phyloP scores from a whole-genome alignment of 257 asterid genomes.

The Solanum peruvianum region DNA sequence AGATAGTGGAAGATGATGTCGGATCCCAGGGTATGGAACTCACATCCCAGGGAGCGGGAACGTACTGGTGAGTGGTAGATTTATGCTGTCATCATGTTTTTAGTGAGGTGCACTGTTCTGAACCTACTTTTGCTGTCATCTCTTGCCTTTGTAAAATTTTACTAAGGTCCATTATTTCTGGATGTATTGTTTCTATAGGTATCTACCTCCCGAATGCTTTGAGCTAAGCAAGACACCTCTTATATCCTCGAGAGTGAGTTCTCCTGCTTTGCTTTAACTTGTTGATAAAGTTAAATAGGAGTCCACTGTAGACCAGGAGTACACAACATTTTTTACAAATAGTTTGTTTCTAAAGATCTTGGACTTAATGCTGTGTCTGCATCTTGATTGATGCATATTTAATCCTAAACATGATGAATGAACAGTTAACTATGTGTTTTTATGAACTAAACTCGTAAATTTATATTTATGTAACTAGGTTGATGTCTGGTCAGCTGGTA shows the following conservation, averaged over 20 bases:
- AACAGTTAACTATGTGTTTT: neutral
- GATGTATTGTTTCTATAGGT: conserved; percentile 37
- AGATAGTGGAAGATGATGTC: conserved; percentile 94
- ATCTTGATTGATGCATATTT: neutral
- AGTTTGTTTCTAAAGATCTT: neutral
- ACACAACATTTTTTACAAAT: neutral
- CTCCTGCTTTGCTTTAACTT: neutral
- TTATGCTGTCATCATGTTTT: neutral
- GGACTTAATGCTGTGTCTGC: neutral
- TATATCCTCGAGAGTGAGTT: conserved; percentile 86
- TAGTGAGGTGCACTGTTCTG: neutral
- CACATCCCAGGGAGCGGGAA: conserved; percentile 99
- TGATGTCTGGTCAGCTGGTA: conserved; percentile 98
- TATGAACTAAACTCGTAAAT: neutral
- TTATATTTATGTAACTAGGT: conserved; percentile 41
- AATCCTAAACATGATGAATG: neutral
- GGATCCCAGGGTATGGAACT: conserved; percentile 99
- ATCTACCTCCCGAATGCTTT: conserved; percentile 98
- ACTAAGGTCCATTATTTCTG: neutral
- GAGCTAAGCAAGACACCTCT: conserved; percentile 93
- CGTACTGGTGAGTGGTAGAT: conserved; percentile 71
- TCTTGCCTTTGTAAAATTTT: neutral
- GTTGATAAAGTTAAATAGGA: neutral
- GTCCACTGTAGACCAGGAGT: neutral
- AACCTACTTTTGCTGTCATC: neutral